Percentiles rank a stretch among this genome's conserved stretches.
Evolutionary conservation across 2,329 filamentous ascomycete species (phyloP).

Genomic region (Cryphonectria radicalis): DNA sequence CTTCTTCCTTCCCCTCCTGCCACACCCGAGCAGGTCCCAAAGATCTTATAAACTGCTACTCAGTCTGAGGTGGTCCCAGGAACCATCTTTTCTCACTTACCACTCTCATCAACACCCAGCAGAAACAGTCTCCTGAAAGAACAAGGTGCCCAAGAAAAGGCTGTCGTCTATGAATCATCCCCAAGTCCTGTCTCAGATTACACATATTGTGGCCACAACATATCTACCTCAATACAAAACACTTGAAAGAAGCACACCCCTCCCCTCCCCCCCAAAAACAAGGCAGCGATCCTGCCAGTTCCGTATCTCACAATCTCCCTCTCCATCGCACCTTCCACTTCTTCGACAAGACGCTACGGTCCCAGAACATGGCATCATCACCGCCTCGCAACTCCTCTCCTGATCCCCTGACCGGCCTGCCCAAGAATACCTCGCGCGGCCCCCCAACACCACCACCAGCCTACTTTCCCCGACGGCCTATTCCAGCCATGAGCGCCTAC

Average conservation of each 20-base stretch:
- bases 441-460: conserved; percentile 29
- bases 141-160: neutral
- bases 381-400: conserved; percentile 9
- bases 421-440: conserved; percentile 7
- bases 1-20: neutral
- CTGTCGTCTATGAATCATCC: neutral
- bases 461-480: conserved; percentile 15
- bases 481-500: neutral
- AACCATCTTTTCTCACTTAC: neutral
- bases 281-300: neutral
- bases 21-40: neutral
- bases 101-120: neutral
- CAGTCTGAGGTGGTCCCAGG: neutral
- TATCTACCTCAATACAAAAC: neutral
- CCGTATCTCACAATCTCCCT: neutral
- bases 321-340: neutral
- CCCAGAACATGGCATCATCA: conserved; percentile 3
- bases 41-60: neutral
- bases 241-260: neutral
- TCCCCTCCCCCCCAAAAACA: too few species aligned
- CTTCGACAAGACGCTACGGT: neutral
- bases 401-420: conserved; percentile 17
- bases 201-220: neutral
- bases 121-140: neutral
- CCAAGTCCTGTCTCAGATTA: neutral